Evolutionary conservation across 345 rosid species (phyloP), one percentile per base, ranked within the genome.

Genomic region (Ceriops zippeliana): DNA sequence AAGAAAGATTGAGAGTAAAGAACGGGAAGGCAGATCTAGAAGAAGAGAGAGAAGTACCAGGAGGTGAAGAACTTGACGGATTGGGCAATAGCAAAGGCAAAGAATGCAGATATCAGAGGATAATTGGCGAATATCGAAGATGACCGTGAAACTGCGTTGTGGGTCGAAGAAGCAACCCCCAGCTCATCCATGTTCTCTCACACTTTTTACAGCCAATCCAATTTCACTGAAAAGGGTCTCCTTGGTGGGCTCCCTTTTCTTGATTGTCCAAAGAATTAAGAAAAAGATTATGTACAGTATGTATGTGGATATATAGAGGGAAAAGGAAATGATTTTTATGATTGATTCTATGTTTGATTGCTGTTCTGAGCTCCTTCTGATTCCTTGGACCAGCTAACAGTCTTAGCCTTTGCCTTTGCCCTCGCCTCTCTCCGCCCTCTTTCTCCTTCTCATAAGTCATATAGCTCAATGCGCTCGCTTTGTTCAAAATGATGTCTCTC

Each of bases 21-120:
- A 46, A 42, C 51, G 63, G 66, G 59, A 54, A 54, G 6, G 59
- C 30, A 54, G 59, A 54, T 54, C 59, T 7, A 54, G 54, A 71
- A 67, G 52, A 53, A 35, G 2, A 53, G 58, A 27, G 56, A 52
- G 47, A 56, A 27, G 52, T 86, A 87, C 97, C 96, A 81, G 80
- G 82, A 63, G 75, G 89, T 84, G 82, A 90, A 84, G 77, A 87
- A 52, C 83, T 93, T 90, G 75, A 72, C 71, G 61, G 77, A 67
- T 66, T 93, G 98, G 51, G 93, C 91, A 65, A 93, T 63, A 66
- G 83, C 78, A 69, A 87, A 85, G 32, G 92, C 79, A 5, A 78
- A 51, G 5, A 87, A 6, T 46, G 98, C 86, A 16, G 84, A 85
- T 42, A 89, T 62, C 37, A 93, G 89, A 73, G 95, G 95, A 56